Conservation (phyloP, 2,329 filamentous ascomycete species). For the Colletotrichum tofieldiae region DNA sequence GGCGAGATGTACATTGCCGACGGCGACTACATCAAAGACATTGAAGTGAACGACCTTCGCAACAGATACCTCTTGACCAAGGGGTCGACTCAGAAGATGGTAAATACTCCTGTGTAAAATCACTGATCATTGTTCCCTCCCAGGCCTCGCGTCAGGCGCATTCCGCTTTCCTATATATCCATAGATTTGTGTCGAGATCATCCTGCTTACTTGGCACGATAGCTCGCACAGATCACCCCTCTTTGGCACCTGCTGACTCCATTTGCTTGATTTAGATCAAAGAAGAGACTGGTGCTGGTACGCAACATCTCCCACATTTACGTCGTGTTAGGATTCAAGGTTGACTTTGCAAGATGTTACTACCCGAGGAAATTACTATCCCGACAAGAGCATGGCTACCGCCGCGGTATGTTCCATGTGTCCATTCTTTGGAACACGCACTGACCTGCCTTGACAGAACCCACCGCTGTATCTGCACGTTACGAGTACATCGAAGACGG, state of each 20-base stretch:
- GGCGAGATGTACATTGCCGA: slow-evolving; percentile 95
- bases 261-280: slow-evolving; percentile 96
- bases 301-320: slow-evolving; percentile 73
- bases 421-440: neutral
- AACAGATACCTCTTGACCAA: slow-evolving; percentile 98
- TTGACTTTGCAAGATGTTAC: slow-evolving; percentile 91
- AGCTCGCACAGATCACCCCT: slow-evolving; percentile 75
- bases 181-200: slow-evolving; percentile 68
- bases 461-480: slow-evolving; percentile 96
- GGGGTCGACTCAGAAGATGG: slow-evolving; percentile 98
- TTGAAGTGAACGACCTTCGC: slow-evolving; percentile 97
- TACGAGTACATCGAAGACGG: slow-evolving; percentile 91
- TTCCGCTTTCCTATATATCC: slow-evolving; percentile 47
- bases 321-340: slow-evolving; percentile 66
- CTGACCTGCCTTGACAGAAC: slow-evolving; percentile 70
- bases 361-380: slow-evolving; percentile 95
- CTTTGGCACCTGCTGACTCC: slow-evolving; percentile 96
- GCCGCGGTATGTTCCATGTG: slow-evolving; percentile 77
- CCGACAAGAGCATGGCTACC: slow-evolving; percentile 97
- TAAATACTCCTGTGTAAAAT: slow-evolving; percentile 79
- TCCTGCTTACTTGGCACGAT: slow-evolving; percentile 80
- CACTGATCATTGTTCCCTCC: slow-evolving; percentile 53
- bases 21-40: slow-evolving; percentile 98
- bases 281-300: slow-evolving; percentile 99
- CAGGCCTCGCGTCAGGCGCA: slow-evolving; percentile 38